These are phyloP conservation scores for Naganishia onofrii DNA, from an alignment of 768 basidiomycete genomes.

Conservation along the genomic window DNA sequence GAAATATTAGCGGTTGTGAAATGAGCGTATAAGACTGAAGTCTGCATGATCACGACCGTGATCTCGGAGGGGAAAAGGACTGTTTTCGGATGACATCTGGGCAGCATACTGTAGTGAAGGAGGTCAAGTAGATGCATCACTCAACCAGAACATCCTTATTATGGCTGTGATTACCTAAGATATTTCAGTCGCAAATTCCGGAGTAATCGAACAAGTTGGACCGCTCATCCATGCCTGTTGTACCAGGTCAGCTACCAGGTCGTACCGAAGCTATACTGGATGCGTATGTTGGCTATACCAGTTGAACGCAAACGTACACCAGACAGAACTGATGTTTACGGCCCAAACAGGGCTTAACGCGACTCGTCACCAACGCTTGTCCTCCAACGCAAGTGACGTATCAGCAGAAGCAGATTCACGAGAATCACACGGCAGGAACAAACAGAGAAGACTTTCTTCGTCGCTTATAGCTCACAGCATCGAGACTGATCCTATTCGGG, in stretches of 20 bases:
- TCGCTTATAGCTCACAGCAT: constrained; percentile 83
- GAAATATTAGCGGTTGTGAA: too few relatives aligned
- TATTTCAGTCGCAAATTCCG: neutral
- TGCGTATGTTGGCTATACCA: constrained; percentile 37
- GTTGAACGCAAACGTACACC: constrained; percentile 62
- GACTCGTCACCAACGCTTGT: constrained; percentile 12
- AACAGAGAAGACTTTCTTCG: constrained; percentile 73
- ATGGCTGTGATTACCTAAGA: neutral
- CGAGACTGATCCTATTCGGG: constrained; percentile 74
- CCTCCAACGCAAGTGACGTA: constrained; percentile 74
- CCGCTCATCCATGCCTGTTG: neutral
- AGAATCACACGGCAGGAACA: constrained; percentile 74
- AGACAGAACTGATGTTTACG: constrained; percentile 50
- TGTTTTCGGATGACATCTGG: too few relatives aligned
- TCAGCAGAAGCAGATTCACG: constrained; percentile 83
- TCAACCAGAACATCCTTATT: neutral
- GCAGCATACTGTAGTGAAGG: too few relatives aligned
- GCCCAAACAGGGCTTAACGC: constrained; percentile 12
- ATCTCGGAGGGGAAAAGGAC: too few relatives aligned
- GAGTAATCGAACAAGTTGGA: constrained; percentile 1
- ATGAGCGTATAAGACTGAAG: too few relatives aligned
- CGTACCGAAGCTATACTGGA: neutral
- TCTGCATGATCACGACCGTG: too few relatives aligned
- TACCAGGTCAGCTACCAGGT: neutral
- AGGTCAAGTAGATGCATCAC: too few relatives aligned